A percentile compares a stretch with the other conserved stretches of the same genome.
phyloP scores from a whole-genome alignment of 2,329 filamentous ascomycete species.

The Trichoderma cornu-damae region DNA sequence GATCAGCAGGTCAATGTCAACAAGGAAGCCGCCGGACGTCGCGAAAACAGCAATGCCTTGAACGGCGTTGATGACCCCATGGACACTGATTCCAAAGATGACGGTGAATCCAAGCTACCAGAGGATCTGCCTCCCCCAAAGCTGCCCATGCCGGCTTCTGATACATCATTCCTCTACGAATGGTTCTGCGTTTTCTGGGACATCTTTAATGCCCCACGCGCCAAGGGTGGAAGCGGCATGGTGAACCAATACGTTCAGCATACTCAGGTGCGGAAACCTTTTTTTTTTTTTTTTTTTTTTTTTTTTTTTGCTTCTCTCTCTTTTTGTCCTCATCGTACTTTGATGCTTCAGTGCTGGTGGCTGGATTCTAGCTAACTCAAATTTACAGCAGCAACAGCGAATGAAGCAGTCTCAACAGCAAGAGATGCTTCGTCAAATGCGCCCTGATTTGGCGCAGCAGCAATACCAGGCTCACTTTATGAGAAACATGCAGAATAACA shows the following conservation, averaged over 20 bases:
- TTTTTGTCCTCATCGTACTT: not conserved
- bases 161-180: constrained; percentile 85
- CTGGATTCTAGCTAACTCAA: constrained; percentile 4
- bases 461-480: constrained; percentile 60
- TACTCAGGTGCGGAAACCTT: constrained; percentile 61
- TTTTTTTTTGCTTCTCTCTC: not conserved
- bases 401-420: constrained; percentile 72
- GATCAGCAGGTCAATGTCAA: constrained; percentile 61
- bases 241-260: constrained; percentile 74
- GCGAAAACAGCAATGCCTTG: constrained; percentile 60
- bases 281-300: constrained; percentile 16
- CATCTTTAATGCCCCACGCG: constrained; percentile 78
- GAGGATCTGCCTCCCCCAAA: constrained; percentile 74
- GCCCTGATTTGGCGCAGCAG: constrained; percentile 56
- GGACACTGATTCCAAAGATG: constrained; percentile 79
- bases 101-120: constrained; percentile 66
- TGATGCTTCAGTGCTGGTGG: not conserved
- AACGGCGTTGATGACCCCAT: constrained; percentile 72
- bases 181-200: constrained; percentile 99
- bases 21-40: constrained; percentile 64
- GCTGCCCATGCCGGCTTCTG: constrained; percentile 58
- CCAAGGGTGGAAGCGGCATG: constrained; percentile 56
- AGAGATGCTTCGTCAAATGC: constrained; percentile 69
- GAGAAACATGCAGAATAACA: constrained; percentile 58
- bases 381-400: constrained; percentile 57